Evolutionary conservation across 441 rosid species (phyloP).

Genomic region (Iberis amara): DNA sequence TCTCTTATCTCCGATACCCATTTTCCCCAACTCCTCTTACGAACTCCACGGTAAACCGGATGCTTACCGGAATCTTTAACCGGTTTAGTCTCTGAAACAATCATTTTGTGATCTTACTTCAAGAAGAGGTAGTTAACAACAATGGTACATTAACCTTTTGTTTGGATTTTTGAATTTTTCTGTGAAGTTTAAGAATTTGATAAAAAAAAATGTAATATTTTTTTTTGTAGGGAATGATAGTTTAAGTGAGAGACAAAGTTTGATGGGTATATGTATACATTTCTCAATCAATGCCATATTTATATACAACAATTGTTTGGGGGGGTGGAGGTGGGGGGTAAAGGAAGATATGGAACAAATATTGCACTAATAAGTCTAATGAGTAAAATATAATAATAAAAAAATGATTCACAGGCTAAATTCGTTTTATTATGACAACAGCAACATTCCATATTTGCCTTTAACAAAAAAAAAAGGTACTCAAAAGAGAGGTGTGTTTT

Average conservation of each 20-base stretch:
- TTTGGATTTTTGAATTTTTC: not conserved
- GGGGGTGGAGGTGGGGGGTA: constrained; percentile 24
- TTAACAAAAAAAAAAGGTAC: not conserved
- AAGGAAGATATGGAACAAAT: constrained; percentile 28
- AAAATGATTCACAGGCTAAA: constrained; percentile 24
- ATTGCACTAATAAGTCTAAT: constrained; percentile 23
- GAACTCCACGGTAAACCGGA: constrained; percentile 31
- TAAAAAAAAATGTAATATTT: not conserved
- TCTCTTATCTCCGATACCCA: constrained; percentile 36
- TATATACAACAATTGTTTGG: constrained; percentile 24
- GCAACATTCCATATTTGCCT: constrained; percentile 17
- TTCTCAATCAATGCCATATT: constrained; percentile 26
- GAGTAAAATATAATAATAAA: constrained; percentile 8
- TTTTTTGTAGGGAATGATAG: constrained; percentile 24
- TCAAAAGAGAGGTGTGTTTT: not conserved
- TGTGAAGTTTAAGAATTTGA: not conserved
- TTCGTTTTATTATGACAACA: constrained; percentile 28
- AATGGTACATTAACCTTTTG: constrained; percentile 18
- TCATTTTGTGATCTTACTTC: constrained; percentile 12
- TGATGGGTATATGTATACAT: constrained; percentile 25
- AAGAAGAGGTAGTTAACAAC: not conserved
- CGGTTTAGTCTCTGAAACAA: constrained; percentile 24
- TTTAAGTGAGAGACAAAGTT: constrained; percentile 22
- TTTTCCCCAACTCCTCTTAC: constrained; percentile 36
- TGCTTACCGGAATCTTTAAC: constrained; percentile 32